phyloP scores from a whole-genome alignment of 2,329 filamentous ascomycete genomes.

The Calonectria honghensis region DNA sequence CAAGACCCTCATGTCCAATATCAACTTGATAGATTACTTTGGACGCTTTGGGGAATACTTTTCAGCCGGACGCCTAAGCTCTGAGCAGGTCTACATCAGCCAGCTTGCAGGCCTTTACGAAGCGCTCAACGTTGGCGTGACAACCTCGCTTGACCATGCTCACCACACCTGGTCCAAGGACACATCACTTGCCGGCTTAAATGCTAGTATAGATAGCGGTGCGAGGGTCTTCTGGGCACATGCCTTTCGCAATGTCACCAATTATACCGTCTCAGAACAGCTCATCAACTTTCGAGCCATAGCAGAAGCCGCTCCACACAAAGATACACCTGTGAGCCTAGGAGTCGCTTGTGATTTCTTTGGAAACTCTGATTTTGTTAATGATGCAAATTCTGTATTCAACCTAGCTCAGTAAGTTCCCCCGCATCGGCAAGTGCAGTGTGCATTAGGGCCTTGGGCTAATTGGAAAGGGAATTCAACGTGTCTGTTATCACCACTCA shows the following conservation, averaged over 20 bases:
- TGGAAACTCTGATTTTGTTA: conserved; percentile 54
- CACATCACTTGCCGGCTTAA: conserved; percentile 65
- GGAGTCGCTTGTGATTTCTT: conserved; percentile 65
- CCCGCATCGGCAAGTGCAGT: neutral
- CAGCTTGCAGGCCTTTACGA: conserved; percentile 70
- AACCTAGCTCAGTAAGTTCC: conserved; percentile 48
- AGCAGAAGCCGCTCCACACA: conserved; percentile 51
- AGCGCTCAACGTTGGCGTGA: conserved; percentile 70
- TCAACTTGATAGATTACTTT: conserved; percentile 69
- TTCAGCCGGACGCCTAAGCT: conserved; percentile 57
- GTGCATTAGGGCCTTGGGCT: neutral
- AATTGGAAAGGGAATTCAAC: conserved; percentile 58
- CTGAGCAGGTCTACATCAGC: conserved; percentile 67
- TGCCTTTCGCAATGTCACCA: conserved; percentile 61
- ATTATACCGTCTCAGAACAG: conserved; percentile 61
- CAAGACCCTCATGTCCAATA: conserved; percentile 72
- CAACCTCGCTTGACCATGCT: conserved; percentile 71
- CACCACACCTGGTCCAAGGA: conserved; percentile 68
- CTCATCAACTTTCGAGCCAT: conserved; percentile 63
- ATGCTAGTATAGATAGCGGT: conserved; percentile 68
- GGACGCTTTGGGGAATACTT: conserved; percentile 61
- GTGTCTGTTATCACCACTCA: conserved; percentile 68
- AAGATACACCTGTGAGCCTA: conserved; percentile 59
- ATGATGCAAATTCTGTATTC: conserved; percentile 57
- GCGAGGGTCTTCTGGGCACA: conserved; percentile 69